These are phyloP conservation scores for Penicillium sp. DNA, from an alignment of 2,329 filamentous ascomycete genomes.

Conservation along the genomic window DNA sequence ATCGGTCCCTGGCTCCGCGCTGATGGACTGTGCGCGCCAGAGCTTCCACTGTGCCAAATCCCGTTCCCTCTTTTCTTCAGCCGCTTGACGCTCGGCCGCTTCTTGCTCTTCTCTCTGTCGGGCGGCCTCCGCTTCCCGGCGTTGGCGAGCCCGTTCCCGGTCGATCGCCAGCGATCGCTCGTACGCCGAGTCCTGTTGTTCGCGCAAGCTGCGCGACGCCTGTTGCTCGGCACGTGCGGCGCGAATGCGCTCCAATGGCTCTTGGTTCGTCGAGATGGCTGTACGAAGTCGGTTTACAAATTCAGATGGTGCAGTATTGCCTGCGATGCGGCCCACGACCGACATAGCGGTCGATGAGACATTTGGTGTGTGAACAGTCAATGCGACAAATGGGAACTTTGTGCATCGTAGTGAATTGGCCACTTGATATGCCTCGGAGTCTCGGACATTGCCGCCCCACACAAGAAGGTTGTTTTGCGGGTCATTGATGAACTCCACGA, in stretches of 20 bases:
- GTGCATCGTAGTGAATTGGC: conserved; percentile 82
- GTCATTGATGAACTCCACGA: conserved; percentile 71
- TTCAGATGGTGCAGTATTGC: conserved; percentile 66
- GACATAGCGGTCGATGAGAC: conserved; percentile 87
- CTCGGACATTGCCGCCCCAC: conserved; percentile 90
- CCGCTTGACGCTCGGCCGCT: conserved; percentile 62
- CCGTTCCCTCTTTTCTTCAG: conserved; percentile 55
- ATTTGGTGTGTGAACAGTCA: conserved; percentile 84
- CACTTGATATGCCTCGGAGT: conserved; percentile 92
- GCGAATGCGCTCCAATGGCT: conserved; percentile 71
- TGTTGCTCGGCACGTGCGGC: conserved; percentile 76
- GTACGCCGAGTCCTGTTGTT: conserved; percentile 89
- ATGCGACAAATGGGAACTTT: conserved; percentile 84
- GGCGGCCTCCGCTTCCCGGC: conserved; percentile 70
- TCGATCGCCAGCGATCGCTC: conserved; percentile 87
- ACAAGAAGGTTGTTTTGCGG: conserved; percentile 76
- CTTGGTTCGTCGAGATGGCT: conserved; percentile 72
- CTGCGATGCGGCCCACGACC: conserved; percentile 74
- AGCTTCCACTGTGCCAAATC: conserved; percentile 70
- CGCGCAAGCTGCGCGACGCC: conserved; percentile 73
- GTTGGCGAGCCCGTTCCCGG: conserved; percentile 74
- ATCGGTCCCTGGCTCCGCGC: conserved; percentile 63
- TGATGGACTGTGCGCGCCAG: conserved; percentile 71
- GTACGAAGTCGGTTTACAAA: conserved; percentile 72
- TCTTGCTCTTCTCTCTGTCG: conserved; percentile 62